Percentiles rank a stretch among this genome's conserved stretches.
Evolutionary conservation across 2,329 filamentous ascomycete genomes (phyloP).

Genomic region (Ophiostoma australiae): DNA sequence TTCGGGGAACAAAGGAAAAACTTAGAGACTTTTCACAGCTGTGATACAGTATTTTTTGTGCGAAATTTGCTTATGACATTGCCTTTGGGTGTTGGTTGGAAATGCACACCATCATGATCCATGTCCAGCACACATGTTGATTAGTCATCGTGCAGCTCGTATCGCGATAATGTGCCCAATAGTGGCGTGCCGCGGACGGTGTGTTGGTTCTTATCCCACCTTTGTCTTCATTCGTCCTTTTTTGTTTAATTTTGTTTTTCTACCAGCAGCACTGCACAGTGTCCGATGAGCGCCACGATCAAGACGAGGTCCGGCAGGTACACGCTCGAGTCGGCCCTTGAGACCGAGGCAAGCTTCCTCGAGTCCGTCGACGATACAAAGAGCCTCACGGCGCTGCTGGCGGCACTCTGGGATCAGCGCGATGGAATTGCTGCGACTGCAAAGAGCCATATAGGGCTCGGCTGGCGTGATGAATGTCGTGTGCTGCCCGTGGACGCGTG

Average conservation of each 20-base stretch:
- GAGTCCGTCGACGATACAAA: neutral
- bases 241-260: neutral
- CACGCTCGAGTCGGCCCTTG: conserved; percentile 5
- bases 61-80: neutral
- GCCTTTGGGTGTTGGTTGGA: neutral
- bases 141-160: conserved; percentile 10
- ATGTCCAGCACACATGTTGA: neutral
- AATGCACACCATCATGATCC: neutral
- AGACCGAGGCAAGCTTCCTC: conserved; percentile 9
- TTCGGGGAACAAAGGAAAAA: neutral
- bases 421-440: neutral
- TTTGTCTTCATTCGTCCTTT: neutral
- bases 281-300: conserved; percentile 6
- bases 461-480: conserved; percentile 4
- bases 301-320: conserved; percentile 13
- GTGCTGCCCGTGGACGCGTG: conserved; percentile 8
- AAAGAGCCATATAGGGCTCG: conserved; percentile 12
- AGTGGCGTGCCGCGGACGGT: neutral
- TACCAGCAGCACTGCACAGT: neutral
- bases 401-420: conserved; percentile 10
- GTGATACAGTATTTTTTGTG: neutral
- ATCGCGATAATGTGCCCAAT: neutral
- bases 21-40: neutral
- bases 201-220: neutral
- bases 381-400: conserved; percentile 5